phyloP scores from a whole-genome alignment of 2,329 filamentous ascomycete species.

The Fusarium musae region DNA sequence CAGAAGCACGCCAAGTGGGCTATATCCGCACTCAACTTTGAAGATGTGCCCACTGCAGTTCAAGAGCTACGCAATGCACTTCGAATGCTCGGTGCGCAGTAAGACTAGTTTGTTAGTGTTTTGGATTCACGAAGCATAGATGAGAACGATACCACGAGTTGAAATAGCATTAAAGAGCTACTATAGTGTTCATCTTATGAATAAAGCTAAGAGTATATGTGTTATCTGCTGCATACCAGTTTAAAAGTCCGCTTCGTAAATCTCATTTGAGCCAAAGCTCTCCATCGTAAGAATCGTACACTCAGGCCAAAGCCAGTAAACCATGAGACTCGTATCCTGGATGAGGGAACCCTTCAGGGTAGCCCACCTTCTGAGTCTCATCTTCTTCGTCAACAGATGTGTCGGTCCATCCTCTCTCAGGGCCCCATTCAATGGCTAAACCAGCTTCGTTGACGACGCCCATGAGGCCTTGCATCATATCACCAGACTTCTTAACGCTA shows the following conservation, averaged over 20 bases:
- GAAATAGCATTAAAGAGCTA: constrained; percentile 1
- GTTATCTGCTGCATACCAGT: constrained; percentile 15
- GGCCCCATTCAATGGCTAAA: constrained; percentile 73
- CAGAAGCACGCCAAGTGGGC: constrained; percentile 98
- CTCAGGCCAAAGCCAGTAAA: constrained; percentile 25
- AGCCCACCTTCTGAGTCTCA: neutral
- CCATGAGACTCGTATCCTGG: constrained; percentile 23
- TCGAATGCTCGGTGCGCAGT: constrained; percentile 70
- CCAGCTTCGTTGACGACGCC: constrained; percentile 60
- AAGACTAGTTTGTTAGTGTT: neutral
- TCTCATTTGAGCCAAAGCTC: constrained; percentile 25
- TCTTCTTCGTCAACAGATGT: constrained; percentile 48
- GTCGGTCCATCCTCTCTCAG: constrained; percentile 73
- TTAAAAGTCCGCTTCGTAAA: constrained; percentile 31
- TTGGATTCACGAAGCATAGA: constrained; percentile 18
- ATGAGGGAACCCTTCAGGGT: constrained; percentile 19
- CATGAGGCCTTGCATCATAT: constrained; percentile 71
- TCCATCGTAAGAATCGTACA: neutral
- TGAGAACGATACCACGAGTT: constrained; percentile 32
- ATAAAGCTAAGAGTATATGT: constrained; percentile 24
- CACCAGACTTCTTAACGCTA: constrained; percentile 71
- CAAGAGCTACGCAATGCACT: constrained; percentile 84
- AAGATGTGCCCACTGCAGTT: constrained; percentile 91
- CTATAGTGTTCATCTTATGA: constrained; percentile 16
- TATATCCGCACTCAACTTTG: constrained; percentile 95